Base-by-base conservation (phyloP, 208 protist genomes). In the Endotrypanum monterogeii region DNA sequence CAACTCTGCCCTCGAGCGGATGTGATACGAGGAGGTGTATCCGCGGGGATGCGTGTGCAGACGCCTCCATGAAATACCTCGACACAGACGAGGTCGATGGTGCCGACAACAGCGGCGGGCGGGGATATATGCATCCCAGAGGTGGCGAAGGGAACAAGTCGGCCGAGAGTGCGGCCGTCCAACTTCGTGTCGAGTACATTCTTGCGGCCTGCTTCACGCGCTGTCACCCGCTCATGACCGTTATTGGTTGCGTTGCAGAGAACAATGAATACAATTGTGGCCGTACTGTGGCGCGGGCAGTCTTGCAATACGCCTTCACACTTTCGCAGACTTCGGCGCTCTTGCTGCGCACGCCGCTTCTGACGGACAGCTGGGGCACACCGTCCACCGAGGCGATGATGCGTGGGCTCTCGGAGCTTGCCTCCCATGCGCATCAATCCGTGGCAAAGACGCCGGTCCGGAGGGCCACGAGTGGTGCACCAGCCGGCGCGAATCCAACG, bases 331-430 rank as follows among this genome's bases (percentile, higher is more conserved):
- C 82, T 12, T 89, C 85, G 39, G 82, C 79, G n/a, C 58, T 67
- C 1, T 74, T 89, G 55, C 70, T 87, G 60, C 82, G 85, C 65
- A 78, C 73, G 1, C 79, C 80, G 55, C 76, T 84, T 44, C 61
- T 79, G 55, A 77, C 78, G 44, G 67, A 63, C 39, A 54, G 62
- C 30, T 89, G 85, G 82, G 79, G 76, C 50, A 89, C 85, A 28
- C 85, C 85, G 11, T 89, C 84, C 74, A 89, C 82, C 8, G 81
- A 84, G 71, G 75, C 82, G 58, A 86, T 89, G 85, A 89, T 89
- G 85, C 71, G 79, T 3, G 81, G 85, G 18, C 58, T 89, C 55
- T 84, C 78, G 52, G 68, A 86, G 74, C 85, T 89, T 39, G 85
- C 85, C 37, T 48, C 67, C 11, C 77, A 78, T 25, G 55, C 69